Evolutionary conservation across 345 rosid species (phyloP), one percentile per base, ranked within the genome.

Genomic region (Rhodomyrtus tomentosa): DNA sequence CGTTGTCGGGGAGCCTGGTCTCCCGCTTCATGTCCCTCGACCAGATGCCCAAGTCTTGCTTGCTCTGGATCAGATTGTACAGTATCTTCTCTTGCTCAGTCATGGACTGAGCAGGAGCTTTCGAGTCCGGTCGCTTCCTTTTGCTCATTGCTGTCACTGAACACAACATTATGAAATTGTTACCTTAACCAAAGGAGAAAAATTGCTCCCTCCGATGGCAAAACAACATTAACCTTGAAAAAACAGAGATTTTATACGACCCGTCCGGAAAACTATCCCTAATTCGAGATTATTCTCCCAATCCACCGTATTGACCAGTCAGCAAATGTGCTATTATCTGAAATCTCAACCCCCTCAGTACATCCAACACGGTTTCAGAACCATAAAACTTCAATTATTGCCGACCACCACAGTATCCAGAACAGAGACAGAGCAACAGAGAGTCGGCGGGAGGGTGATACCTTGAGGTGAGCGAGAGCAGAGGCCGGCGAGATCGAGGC

Each of bases 41-140:
- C 84, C 93, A 93, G 3, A 93, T 93, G 2, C 99, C 96, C 89
- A 87, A 88, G 50, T 89, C 93, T 91, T 92, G 82, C 85, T 92
- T 95, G 89, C 90, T 88, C 59, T 83, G 87, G 54, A 97, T 95
- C 22, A 88, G 25, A 40, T 88, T 85, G 21, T 89, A 90, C 38
- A 95, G 74, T 13, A 51, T 81, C 38, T 84, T 88, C 88, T 95
- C 98, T 22, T 94, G 91, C 52, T 90, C 93, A 25, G 93, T 89
- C 81, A 91, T 84, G 55, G 89, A 84, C 54, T 82, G 84, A 36
- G 85, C 40, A 22, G 89, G 82, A 27, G 91, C 87, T 51, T 84
- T 85, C 6, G 88, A 40, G 32, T 89, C 97, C 4, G 92, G 88
- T 18, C 89, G 90, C 87, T 91, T 93, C 86, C 98, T 91, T 86